Percentiles rank a stretch among this genome's conserved stretches.
These are phyloP conservation scores for Paspalum notatum DNA, from an alignment of 176 grass and related monocot genomes.

Conservation along the genomic window DNA sequence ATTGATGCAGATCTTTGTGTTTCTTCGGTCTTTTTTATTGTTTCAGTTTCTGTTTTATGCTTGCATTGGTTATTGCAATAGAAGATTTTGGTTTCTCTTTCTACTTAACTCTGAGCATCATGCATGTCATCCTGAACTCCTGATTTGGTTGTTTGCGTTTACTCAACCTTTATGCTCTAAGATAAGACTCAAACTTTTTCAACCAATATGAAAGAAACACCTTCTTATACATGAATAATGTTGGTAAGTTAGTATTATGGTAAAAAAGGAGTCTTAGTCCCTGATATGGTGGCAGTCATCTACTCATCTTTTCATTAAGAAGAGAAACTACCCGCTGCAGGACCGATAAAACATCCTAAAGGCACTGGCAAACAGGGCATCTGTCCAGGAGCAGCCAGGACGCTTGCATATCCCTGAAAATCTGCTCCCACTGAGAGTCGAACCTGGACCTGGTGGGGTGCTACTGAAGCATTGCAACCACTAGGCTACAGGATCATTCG, in stretches of 20 bases:
- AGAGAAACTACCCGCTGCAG: too few species aligned
- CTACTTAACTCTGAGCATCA: conserved; percentile 13
- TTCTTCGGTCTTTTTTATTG: conserved; percentile 3
- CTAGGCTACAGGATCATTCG: too few species aligned
- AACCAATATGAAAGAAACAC: not conserved
- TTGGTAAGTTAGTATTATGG: not conserved
- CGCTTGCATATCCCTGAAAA: too few species aligned
- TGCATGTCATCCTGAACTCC: not conserved
- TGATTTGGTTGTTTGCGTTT: conserved; percentile 12
- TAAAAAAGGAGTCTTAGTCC: not conserved
- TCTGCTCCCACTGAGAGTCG: too few species aligned
- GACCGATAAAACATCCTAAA: too few species aligned
- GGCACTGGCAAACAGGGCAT: too few species aligned
- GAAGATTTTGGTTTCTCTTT: conserved; percentile 34
- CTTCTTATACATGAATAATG: not conserved
- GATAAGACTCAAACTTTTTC: not conserved
- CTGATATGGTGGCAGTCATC: not conserved
- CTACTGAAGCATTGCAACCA: too few species aligned
- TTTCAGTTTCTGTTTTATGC: conserved; percentile 2
- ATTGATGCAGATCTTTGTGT: not conserved
- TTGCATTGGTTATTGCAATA: conserved; percentile 2
- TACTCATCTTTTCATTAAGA: too few species aligned
- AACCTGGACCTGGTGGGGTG: too few species aligned
- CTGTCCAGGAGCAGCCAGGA: too few species aligned
- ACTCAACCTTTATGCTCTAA: not conserved